These are phyloP conservation scores for Durotheca rogersii DNA, from an alignment of 495 filamentous ascomycete species.

Conservation along the genomic window DNA sequence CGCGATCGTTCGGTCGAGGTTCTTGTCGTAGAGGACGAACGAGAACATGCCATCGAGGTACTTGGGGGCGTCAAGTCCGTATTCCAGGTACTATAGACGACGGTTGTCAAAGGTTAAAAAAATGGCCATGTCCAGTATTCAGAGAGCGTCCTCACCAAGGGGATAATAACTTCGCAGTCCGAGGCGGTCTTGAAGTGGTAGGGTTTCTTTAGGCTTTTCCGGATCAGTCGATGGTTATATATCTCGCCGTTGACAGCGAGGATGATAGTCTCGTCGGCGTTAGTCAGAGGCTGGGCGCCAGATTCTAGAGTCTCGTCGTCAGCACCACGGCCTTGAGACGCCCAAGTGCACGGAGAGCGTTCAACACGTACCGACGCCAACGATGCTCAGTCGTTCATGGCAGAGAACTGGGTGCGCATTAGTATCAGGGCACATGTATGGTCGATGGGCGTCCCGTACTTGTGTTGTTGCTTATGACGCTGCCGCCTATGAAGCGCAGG, in stretches of 20 bases:
- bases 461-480: slow-evolving; percentile 81
- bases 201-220: slow-evolving; percentile 74
- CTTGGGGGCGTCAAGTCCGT: slow-evolving; percentile 91
- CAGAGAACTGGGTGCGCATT: slow-evolving; percentile 70
- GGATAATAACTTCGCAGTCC: slow-evolving; percentile 97
- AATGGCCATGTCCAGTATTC: slow-evolving; percentile 1
- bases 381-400: slow-evolving; percentile 95
- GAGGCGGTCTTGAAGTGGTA: slow-evolving; percentile 97
- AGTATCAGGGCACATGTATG: slow-evolving; percentile 31
- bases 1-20: slow-evolving; percentile 83
- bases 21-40: slow-evolving; percentile 95
- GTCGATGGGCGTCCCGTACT: slow-evolving; percentile 55
- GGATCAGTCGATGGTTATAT: slow-evolving; percentile 94
- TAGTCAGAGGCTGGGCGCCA: slow-evolving; percentile 92
- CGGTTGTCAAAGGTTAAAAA: background rate
- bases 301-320: slow-evolving; percentile 62
- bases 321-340: slow-evolving; percentile 18
- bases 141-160: slow-evolving; percentile 65
- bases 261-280: slow-evolving; percentile 80
- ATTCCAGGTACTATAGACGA: slow-evolving; percentile 72
- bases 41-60: slow-evolving; percentile 99
- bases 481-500: slow-evolving; percentile 65
- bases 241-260: slow-evolving; percentile 99
- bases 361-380: slow-evolving; percentile 82
- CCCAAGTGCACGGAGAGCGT: slow-evolving; percentile 16